These are phyloP conservation scores for Pseudoperonospora humuli DNA, from an alignment of 352 stramenopile species.

Conservation along the genomic window DNA sequence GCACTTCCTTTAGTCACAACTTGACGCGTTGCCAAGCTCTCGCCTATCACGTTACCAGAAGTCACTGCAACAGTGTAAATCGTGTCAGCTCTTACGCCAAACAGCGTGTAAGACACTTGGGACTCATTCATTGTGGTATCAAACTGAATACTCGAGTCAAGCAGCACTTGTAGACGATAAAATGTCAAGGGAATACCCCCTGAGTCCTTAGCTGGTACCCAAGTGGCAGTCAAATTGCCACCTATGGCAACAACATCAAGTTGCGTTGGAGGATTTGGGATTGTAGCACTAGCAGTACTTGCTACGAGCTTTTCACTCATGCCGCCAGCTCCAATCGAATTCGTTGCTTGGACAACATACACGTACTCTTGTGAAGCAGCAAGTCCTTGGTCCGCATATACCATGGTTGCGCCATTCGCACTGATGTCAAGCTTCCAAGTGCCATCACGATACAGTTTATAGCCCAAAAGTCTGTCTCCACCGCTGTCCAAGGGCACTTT, in stretches of 20 bases:
- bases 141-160: not conserved
- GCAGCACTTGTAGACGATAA: constrained; percentile 14
- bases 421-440: constrained; percentile 7
- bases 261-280: constrained; percentile 12
- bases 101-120: constrained; percentile 12
- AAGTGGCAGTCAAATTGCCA: constrained; percentile 25
- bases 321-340: constrained; percentile 24
- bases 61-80: constrained; percentile 25
- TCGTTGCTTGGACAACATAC: constrained; percentile 37
- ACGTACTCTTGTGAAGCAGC: constrained; percentile 23
- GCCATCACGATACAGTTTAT: constrained; percentile 34
- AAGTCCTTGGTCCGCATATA: constrained; percentile 26
- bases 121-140: constrained; percentile 2
- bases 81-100: constrained; percentile 17
- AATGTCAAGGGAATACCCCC: constrained; percentile 29
- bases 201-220: constrained; percentile 25
- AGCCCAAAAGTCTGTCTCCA: constrained; percentile 28
- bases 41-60: constrained; percentile 21
- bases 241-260: constrained; percentile 15
- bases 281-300: constrained; percentile 16
- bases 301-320: constrained; percentile 24
- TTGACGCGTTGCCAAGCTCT: constrained; percentile 1
- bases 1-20: constrained; percentile 23
- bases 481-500: constrained; percentile 33
- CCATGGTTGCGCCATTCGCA: not conserved